Conservation (phyloP, 1,284 basidiomycete genomes). For the Austroboletus novae-zelandiae region DNA sequence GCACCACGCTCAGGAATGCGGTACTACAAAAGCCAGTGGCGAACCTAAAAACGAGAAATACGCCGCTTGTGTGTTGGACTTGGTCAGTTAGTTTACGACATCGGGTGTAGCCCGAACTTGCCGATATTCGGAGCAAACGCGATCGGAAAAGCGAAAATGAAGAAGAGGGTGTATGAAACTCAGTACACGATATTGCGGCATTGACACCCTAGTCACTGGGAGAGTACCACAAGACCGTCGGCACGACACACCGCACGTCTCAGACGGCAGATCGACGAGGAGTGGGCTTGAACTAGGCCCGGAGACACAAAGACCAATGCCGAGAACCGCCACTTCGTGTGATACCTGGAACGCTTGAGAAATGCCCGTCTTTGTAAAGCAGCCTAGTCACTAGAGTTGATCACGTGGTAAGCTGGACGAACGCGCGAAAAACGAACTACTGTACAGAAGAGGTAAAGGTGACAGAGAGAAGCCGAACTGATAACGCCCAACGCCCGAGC, state of each 20-base stretch:
- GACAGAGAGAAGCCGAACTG: slow-evolving; percentile 54
- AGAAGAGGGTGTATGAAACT: slow-evolving; percentile 48
- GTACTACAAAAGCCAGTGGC: slow-evolving; percentile 62
- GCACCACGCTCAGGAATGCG: slow-evolving; percentile 78
- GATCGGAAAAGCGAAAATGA: slow-evolving; percentile 61
- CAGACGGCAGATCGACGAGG: slow-evolving; percentile 48
- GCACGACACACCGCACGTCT: slow-evolving; percentile 41
- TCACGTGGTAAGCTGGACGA: not conserved
- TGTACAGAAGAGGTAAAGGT: slow-evolving; percentile 67
- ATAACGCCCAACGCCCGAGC: slow-evolving; percentile 57
- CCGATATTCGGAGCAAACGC: slow-evolving; percentile 64
- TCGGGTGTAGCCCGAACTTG: slow-evolving; percentile 22
- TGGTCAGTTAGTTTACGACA: not conserved
- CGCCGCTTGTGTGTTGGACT: slow-evolving; percentile 26
- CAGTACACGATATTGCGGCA: slow-evolving; percentile 57
- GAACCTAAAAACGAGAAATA: slow-evolving; percentile 48
- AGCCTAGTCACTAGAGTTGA: slow-evolving; percentile 46
- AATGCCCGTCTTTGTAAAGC: slow-evolving; percentile 65
- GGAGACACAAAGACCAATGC: slow-evolving; percentile 73
- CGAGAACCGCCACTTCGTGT: slow-evolving; percentile 64
- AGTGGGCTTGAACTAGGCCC: slow-evolving; percentile 50
- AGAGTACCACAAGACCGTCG: slow-evolving; percentile 16
- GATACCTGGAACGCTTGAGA: slow-evolving; percentile 58
- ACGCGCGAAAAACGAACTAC: slow-evolving; percentile 45
- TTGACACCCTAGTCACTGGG: slow-evolving; percentile 43